A percentile compares a stretch with the other conserved stretches of the same genome.
Evolutionary conservation across 1,139 yeast species (phyloP).

Genomic region (Blastobotrys ciferrii): DNA sequence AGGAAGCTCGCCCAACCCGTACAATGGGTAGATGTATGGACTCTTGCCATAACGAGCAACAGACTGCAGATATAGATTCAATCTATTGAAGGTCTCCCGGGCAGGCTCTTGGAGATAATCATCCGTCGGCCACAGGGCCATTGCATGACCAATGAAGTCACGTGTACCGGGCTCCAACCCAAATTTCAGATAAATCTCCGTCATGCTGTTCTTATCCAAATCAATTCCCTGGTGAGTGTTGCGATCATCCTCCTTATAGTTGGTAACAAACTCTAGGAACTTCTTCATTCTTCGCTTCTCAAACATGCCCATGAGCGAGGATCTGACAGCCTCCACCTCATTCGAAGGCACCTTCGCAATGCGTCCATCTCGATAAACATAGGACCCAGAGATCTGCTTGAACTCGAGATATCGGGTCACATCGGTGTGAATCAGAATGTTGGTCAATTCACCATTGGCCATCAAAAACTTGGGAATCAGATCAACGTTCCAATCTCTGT

Average conservation of each 20-base stretch:
- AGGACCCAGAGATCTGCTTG: constrained; percentile 92
- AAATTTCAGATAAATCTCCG: constrained; percentile 82
- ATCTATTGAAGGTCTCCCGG: constrained; percentile 85
- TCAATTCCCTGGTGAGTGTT: constrained; percentile 82
- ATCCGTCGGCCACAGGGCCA: constrained; percentile 96
- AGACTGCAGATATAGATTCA: constrained; percentile 79
- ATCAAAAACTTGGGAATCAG: constrained; percentile 93
- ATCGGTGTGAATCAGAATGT: constrained; percentile 90
- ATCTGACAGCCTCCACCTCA: constrained; percentile 85
- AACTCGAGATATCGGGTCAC: constrained; percentile 95
- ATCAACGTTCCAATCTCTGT: constrained; percentile 97
- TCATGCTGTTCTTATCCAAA: constrained; percentile 87
- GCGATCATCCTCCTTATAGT: constrained; percentile 72
- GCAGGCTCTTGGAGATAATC: constrained; percentile 88
- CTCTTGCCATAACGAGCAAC: constrained; percentile 96
- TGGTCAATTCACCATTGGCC: constrained; percentile 98
- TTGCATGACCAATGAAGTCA: constrained; percentile 96
- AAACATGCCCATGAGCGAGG: constrained; percentile 92
- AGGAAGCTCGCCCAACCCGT: constrained; percentile 96
- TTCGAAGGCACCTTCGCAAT: constrained; percentile 95
- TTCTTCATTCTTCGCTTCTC: constrained; percentile 94
- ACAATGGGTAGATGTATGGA: constrained; percentile 92
- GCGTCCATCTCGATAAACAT: constrained; percentile 85
- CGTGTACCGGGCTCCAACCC: constrained; percentile 92
- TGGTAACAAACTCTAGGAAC: constrained; percentile 83